A percentile compares a stretch with the other conserved stretches of the same genome.
Evolutionary conservation across 768 basidiomycete genomes (phyloP).

Genomic region (Hydnum rufescens): DNA sequence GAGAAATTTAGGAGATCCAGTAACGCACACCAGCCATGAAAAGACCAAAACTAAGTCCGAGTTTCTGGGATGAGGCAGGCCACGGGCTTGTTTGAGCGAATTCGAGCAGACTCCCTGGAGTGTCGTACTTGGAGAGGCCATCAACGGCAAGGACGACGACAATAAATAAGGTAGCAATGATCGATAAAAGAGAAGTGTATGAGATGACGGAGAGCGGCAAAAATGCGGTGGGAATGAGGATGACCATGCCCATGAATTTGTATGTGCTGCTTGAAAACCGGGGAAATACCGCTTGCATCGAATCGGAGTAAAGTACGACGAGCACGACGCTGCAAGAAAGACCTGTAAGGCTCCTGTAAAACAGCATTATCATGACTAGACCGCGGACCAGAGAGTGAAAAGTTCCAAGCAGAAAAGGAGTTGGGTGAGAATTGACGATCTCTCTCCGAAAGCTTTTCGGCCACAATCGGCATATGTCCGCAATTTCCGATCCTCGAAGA

Average conservation of each 20-base stretch:
- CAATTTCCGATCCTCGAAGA: conserved; percentile 44
- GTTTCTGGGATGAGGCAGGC: conserved; percentile 30
- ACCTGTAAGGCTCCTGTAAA: neutral
- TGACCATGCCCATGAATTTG: conserved; percentile 49
- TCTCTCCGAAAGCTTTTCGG: conserved; percentile 66
- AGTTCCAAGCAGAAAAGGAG: conserved; percentile 70
- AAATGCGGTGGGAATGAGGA: conserved; percentile 69
- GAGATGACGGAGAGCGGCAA: conserved; percentile 74
- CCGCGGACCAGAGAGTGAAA: conserved; percentile 50
- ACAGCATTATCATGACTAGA: neutral
- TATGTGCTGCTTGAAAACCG: conserved; percentile 44
- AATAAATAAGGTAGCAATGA: conserved; percentile 56
- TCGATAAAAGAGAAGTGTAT: conserved; percentile 72
- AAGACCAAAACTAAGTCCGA: conserved; percentile 71
- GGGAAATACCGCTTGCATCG: conserved; percentile 54
- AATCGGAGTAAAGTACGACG: conserved; percentile 80
- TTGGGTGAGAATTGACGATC: conserved; percentile 43
- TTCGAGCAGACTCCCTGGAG: conserved; percentile 65
- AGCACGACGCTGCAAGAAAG: conserved; percentile 43
- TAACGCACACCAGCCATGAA: conserved; percentile 72
- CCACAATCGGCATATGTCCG: conserved; percentile 83
- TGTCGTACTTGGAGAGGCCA: conserved; percentile 47
- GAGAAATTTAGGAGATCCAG: neutral
- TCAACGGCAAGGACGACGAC: conserved; percentile 64
- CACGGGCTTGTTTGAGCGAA: conserved; percentile 49